Evolutionary conservation across 768 basidiomycete species (phyloP).

Genomic region (Tulasnella sp.): DNA sequence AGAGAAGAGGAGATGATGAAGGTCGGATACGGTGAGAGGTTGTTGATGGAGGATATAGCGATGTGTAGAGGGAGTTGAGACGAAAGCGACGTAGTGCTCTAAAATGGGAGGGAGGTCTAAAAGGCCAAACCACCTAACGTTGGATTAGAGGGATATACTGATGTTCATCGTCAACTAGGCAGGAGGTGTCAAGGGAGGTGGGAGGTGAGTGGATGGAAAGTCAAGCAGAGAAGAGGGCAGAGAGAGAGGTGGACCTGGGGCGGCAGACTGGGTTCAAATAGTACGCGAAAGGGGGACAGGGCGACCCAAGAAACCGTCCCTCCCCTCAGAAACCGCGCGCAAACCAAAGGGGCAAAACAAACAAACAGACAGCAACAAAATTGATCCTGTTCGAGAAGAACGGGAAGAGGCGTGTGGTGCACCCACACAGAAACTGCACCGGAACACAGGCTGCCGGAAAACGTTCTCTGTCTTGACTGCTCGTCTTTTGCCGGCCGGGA

Average conservation of each 20-base stretch:
- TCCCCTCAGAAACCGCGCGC: not conserved
- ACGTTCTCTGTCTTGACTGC: not conserved
- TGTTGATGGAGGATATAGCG: not conserved
- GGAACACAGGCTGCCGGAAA: not conserved
- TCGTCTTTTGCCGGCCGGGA: not conserved
- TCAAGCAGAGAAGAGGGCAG: not conserved
- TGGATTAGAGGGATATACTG: constrained; percentile 3
- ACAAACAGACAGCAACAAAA: not conserved
- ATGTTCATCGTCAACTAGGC: not conserved
- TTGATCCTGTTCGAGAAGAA: not conserved
- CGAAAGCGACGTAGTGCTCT: not conserved
- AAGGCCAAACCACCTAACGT: not conserved
- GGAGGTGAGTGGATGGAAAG: not conserved
- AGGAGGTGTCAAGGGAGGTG: not conserved
- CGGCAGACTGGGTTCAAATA: not conserved
- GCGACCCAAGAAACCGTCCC: not conserved
- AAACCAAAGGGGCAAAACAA: too few species aligned
- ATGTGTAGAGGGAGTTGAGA: not conserved
- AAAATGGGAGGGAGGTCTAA: not conserved
- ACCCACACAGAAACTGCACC: not conserved
- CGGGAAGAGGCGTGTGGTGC: not conserved
- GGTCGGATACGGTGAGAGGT: not conserved
- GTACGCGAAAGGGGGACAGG: not conserved
- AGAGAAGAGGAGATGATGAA: not conserved
- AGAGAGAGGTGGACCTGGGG: not conserved